Conservation (phyloP, 768 basidiomycete genomes). For the Suillus placidus region DNA sequence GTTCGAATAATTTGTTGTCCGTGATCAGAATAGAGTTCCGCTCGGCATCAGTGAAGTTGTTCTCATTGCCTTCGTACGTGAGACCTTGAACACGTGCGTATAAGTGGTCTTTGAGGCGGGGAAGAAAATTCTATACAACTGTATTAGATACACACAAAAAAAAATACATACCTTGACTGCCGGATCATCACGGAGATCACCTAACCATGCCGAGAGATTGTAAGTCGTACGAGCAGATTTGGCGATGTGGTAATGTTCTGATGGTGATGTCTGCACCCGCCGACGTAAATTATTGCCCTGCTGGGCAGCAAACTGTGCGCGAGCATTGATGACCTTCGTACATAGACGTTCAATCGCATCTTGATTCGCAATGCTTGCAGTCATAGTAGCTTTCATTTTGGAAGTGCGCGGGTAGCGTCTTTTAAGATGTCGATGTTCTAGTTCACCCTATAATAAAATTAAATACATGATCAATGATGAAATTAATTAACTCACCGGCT, state of each 20-base stretch:
- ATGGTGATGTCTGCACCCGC: background rate
- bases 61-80: slow-evolving; percentile 18
- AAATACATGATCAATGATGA: too few relatives aligned
- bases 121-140: slow-evolving; percentile 34
- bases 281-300: background rate
- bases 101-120: slow-evolving; percentile 15
- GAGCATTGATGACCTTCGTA: too few relatives aligned
- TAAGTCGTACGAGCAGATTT: slow-evolving; percentile 10
- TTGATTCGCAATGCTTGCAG: too few relatives aligned
- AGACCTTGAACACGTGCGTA: slow-evolving; percentile 8
- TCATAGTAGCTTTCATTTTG: too few relatives aligned
- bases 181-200: slow-evolving; percentile 25
- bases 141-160: slow-evolving; percentile 3
- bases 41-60: slow-evolving; percentile 26
- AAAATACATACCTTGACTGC: slow-evolving; percentile 21
- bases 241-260: slow-evolving; percentile 27
- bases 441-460: too few relatives aligned
- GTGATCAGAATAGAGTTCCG: slow-evolving; percentile 24
- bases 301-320: background rate
- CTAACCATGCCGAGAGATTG: slow-evolving; percentile 17
- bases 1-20: slow-evolving; percentile 35
- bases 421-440: too few relatives aligned
- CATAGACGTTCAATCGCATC: too few relatives aligned
- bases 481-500: slow-evolving; percentile 8
- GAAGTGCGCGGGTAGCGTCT: too few relatives aligned